Percentiles rank a stretch among this genome's conserved stretches.
Evolutionary conservation across 78 protist species (phyloP).

Genomic region (Diacronema lutheri): DNA sequence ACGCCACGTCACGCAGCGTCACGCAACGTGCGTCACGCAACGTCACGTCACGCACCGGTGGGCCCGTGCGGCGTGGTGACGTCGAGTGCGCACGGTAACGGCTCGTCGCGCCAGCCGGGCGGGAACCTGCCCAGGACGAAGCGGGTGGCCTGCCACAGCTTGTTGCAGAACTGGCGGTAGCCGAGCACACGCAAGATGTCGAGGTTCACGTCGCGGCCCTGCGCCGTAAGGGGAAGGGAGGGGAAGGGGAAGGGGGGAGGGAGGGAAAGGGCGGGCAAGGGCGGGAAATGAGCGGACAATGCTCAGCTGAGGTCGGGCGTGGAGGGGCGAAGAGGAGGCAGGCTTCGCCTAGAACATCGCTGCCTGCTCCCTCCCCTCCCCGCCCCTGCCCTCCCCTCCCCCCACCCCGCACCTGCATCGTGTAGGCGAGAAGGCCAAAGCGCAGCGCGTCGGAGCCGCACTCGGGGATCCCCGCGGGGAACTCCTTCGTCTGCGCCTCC

Average conservation of each 20-base stretch:
- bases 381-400: too few relatives aligned
- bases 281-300: too few relatives aligned
- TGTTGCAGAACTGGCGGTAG: conserved; percentile 83
- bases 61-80: neutral
- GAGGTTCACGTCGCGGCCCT: conserved; percentile 85
- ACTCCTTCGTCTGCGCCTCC: conserved; percentile 68
- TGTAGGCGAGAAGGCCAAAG: conserved; percentile 86
- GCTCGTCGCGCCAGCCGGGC: too few relatives aligned
- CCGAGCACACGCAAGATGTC: conserved; percentile 81
- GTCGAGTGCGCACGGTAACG: neutral
- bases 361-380: too few relatives aligned
- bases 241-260: too few relatives aligned
- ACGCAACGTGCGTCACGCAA: neutral
- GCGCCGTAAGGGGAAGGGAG: too few relatives aligned
- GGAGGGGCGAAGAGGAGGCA: too few relatives aligned
- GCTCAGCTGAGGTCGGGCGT: too few relatives aligned
- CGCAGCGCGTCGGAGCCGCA: conserved; percentile 99
- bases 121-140: neutral
- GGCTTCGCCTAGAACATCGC: too few relatives aligned
- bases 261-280: too few relatives aligned
- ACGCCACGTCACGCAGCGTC: too few relatives aligned
- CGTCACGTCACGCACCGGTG: neutral
- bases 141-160: conserved; percentile 37
- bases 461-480: conserved; percentile 94
- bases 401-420: conserved; percentile 47